Conservation (phyloP, 768 basidiomycete species). For the Phylloporus sp. region DNA sequence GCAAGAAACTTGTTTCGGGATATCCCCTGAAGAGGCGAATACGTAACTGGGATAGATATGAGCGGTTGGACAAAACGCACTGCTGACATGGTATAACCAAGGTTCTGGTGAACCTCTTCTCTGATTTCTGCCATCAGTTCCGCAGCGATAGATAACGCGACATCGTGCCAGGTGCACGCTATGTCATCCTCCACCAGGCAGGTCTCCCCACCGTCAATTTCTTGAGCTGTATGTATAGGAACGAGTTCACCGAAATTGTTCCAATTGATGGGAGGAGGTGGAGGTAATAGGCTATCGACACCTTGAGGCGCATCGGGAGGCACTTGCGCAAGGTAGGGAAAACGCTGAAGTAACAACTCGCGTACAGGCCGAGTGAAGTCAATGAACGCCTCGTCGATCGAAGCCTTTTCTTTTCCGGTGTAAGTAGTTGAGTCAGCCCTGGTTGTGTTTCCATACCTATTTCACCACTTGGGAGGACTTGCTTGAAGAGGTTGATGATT, state of each 20-base stretch:
- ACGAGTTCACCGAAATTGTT: slow-evolving; percentile 56
- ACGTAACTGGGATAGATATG: neutral
- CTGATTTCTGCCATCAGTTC: slow-evolving; percentile 80
- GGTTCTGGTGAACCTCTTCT: slow-evolving; percentile 56
- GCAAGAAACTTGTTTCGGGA: slow-evolving; percentile 93
- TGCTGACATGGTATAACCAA: slow-evolving; percentile 94
- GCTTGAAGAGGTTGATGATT: slow-evolving; percentile 79
- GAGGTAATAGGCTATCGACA: slow-evolving; percentile 72
- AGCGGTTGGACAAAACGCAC: slow-evolving; percentile 41
- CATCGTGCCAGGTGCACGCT: slow-evolving; percentile 80
- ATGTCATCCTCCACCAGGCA: slow-evolving; percentile 29
- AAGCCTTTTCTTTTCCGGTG: slow-evolving; percentile 76
- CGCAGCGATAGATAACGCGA: slow-evolving; percentile 84
- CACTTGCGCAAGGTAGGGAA: slow-evolving; percentile 69
- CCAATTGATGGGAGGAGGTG: slow-evolving; percentile 67
- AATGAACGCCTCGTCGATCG: slow-evolving; percentile 95
- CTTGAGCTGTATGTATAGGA: slow-evolving; percentile 42
- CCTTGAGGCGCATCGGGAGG: slow-evolving; percentile 69
- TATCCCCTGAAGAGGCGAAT: slow-evolving; percentile 56
- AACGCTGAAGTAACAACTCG: slow-evolving; percentile 64
- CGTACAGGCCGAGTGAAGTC: slow-evolving; percentile 86
- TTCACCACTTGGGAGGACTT: slow-evolving; percentile 73
- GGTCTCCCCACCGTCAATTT: slow-evolving; percentile 17
- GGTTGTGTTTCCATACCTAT: slow-evolving; percentile 51
- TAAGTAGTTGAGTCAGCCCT: neutral